These are phyloP conservation scores for Guillardia theta DNA, from an alignment of 78 protist genomes.

Conservation along the genomic window DNA sequence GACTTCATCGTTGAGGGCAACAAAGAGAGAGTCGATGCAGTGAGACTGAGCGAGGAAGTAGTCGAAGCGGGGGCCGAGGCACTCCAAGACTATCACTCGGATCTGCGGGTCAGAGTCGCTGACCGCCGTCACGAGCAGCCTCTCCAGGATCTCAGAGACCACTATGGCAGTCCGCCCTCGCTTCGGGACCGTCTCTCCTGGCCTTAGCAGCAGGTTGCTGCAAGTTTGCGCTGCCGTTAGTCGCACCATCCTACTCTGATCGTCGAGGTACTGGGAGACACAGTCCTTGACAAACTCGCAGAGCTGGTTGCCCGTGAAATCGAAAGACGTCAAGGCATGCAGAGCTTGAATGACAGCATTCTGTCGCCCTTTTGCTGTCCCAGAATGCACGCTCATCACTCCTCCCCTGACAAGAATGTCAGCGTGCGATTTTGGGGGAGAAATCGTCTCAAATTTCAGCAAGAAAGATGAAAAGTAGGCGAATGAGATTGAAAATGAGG, in stretches of 20 bases:
- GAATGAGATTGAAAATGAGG: neutral
- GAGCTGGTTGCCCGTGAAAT: slow-evolving; percentile 64
- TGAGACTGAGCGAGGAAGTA: slow-evolving; percentile 51
- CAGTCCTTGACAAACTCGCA: slow-evolving; percentile 59
- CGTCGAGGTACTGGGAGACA: slow-evolving; percentile 73
- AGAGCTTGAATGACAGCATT: neutral
- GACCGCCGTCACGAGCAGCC: neutral
- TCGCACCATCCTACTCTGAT: slow-evolving; percentile 47
- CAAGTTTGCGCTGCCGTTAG: slow-evolving; percentile 68
- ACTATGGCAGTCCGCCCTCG: neutral
- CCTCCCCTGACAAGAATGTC: too few species aligned
- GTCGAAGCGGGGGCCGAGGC: slow-evolving; percentile 38
- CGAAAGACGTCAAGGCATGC: slow-evolving; percentile 73
- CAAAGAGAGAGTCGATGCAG: slow-evolving; percentile 66
- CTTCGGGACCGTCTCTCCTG: neutral
- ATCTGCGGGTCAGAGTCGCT: neutral
- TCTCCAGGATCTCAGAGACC: neutral
- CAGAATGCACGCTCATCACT: too few species aligned
- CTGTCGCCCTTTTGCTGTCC: neutral
- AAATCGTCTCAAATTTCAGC: neutral
- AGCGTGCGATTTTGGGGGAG: neutral
- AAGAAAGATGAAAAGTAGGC: neutral
- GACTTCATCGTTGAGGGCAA: slow-evolving; percentile 75
- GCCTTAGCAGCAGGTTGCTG: slow-evolving; percentile 38
- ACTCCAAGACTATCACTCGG: neutral